A percentile compares a stretch with the other conserved stretches of the same genome.
Evolutionary conservation across 805 yeast species (phyloP).

Genomic region (Ogataea chonburiensis): DNA sequence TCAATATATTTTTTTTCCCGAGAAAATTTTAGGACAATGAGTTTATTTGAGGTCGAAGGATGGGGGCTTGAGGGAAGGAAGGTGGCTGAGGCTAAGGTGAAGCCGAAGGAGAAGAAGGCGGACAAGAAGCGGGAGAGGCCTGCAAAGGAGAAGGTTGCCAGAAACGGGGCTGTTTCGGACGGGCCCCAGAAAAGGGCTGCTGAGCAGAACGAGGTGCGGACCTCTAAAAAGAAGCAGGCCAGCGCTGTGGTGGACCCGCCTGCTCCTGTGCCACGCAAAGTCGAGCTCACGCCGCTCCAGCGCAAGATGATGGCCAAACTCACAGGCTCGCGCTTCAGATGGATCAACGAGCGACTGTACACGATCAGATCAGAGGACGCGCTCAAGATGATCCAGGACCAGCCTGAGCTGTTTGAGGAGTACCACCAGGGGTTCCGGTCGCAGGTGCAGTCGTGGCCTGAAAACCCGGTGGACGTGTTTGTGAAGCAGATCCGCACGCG

Average conservation of each 20-base stretch:
- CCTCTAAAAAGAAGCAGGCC: background rate
- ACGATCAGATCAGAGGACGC: conserved; percentile 82
- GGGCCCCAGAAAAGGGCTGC: conserved; percentile 6
- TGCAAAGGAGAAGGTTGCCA: conserved; percentile 15
- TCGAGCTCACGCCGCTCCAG: conserved; percentile 78
- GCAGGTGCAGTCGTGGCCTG: conserved; percentile 98
- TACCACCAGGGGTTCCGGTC: conserved; percentile 94
- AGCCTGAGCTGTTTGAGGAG: conserved; percentile 88
- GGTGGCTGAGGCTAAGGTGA: conserved; percentile 47
- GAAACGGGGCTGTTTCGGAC: conserved; percentile 11
- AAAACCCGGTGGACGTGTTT: conserved; percentile 93
- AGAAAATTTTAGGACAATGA: conserved; percentile 41
- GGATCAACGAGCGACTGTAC: conserved; percentile 97
- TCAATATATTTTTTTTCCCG: conserved; percentile 4
- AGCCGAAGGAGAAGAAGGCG: conserved; percentile 20
- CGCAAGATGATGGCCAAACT: conserved; percentile 94
- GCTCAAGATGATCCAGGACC: conserved; percentile 63
- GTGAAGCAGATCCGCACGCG: conserved; percentile 65
- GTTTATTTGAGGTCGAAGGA: conserved; percentile 76
- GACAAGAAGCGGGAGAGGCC: conserved; percentile 6
- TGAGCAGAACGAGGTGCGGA: conserved; percentile 5
- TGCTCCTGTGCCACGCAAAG: background rate
- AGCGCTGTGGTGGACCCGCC: background rate
- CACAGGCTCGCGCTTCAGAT: conserved; percentile 92
- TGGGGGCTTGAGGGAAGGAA: conserved; percentile 65